Base-by-base conservation (phyloP, 306 rosid species). In the Glycine soja region DNA sequence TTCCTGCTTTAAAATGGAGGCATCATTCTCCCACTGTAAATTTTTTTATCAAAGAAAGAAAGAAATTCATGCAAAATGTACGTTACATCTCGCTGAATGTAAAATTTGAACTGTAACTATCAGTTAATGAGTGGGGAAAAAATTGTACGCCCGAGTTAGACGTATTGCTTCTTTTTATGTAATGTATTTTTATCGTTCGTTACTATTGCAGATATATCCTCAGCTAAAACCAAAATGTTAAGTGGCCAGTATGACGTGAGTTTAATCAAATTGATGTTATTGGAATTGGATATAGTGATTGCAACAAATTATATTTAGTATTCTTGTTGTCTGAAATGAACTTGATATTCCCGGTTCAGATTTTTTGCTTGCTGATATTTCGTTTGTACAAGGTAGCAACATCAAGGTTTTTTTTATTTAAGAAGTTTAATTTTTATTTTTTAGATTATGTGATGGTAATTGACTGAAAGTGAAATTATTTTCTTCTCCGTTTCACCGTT, bases 341-440 rank as follows among this genome's bases (percentile, higher is more conserved):
- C 54, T 45, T 18, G 32, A 67, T 40, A 32, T 67, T 67, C 34
- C 52, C 10, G 54, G 76, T 13, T 71, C 59, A 71, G 62, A 51
- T 52, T 36, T 71, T 46, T 10, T 34, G 48, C 70, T 64, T 64
- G 24, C 48, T 72, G 43, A 52, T 7, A 16, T 42, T 34, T 52
- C 62, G 13, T 30, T 14, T 71, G 62, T 50, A 71, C 45, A 13
- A 52, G 61, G 62, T 50, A 71, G 50, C 18, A 24, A 32, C 47
- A n/a, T 65, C 14, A 32, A 2, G 6, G 8, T 24, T 16, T 34
- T 36, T 15, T 53, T 24, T 24, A 24, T 65, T 3, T 0, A 34
- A 34, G 78, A 18, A 18, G 38, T 36, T 24, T 24, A 24, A 24
- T 36, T 36, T 24, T 16, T 36, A 16, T 34, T n/a, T 15, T 53